A percentile compares a stretch with the other conserved stretches of the same genome.
Evolutionary conservation across 2,329 filamentous ascomycete genomes (phyloP).

Genomic region (Neonectria faginata): DNA sequence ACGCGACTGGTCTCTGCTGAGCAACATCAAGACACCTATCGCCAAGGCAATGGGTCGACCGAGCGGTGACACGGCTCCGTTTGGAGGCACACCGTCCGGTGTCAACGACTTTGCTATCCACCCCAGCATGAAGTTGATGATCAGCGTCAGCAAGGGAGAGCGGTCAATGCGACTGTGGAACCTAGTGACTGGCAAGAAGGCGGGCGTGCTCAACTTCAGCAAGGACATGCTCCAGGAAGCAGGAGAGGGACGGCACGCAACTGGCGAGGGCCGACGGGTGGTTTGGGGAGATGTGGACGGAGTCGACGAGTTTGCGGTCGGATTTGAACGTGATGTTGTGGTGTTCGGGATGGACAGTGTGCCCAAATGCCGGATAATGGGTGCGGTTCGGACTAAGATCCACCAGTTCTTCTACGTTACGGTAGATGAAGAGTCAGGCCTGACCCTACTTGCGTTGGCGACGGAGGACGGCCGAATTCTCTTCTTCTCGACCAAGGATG

Average conservation of each 20-base stretch:
- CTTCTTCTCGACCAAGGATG: conserved; percentile 78
- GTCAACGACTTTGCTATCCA: conserved; percentile 97
- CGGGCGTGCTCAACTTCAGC: conserved; percentile 88
- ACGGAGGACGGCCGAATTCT: conserved; percentile 91
- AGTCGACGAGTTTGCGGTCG: conserved; percentile 86
- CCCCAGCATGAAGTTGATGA: conserved; percentile 95
- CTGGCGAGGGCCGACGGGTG: conserved; percentile 85
- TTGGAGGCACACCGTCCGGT: conserved; percentile 84
- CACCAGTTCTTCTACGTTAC: conserved; percentile 83
- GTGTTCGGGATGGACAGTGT: conserved; percentile 91
- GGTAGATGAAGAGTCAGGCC: conserved; percentile 55
- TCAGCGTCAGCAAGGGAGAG: conserved; percentile 91
- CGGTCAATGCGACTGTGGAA: conserved; percentile 96
- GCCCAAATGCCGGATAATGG: conserved; percentile 79
- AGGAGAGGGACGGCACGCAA: conserved; percentile 80
- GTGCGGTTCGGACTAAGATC: conserved; percentile 78
- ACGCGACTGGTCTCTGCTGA: conserved; percentile 89
- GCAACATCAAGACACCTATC: conserved; percentile 87
- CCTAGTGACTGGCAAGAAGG: conserved; percentile 94
- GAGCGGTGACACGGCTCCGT: conserved; percentile 88
- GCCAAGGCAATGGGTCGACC: conserved; percentile 84
- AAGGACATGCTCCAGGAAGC: conserved; percentile 77
- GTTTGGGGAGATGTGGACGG: conserved; percentile 80
- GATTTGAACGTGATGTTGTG: conserved; percentile 85
- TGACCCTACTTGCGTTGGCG: conserved; percentile 76